Conservation (phyloP, 2,329 filamentous ascomycete genomes). For the Claviceps citrina region DNA sequence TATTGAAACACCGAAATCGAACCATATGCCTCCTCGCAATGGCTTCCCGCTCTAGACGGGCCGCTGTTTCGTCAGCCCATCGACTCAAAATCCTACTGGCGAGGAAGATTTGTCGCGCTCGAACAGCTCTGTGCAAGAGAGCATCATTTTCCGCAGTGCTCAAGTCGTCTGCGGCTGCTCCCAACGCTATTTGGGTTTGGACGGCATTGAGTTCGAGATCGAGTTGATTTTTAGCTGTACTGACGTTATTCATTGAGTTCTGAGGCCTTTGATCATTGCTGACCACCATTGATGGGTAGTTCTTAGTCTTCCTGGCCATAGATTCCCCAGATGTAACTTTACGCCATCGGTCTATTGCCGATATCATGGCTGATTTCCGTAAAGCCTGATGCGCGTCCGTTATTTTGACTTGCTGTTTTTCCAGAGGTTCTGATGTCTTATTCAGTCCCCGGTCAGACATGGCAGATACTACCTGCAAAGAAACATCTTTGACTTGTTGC, state of each 20-base stretch:
- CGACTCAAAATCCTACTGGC: constrained; percentile 23
- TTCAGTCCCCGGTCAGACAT: not conserved
- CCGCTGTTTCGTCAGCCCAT: constrained; percentile 51
- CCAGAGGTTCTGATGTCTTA: not conserved
- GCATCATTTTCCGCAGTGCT: constrained; percentile 8
- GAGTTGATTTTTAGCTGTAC: not conserved
- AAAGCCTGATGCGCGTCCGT: not conserved
- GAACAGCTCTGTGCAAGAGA: constrained; percentile 36
- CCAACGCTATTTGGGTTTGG: not conserved
- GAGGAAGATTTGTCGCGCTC: constrained; percentile 50
- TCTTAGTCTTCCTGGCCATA: not conserved
- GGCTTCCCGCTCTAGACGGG: constrained; percentile 50
- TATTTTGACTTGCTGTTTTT: not conserved
- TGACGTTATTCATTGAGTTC: not conserved
- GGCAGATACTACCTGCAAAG: not conserved
- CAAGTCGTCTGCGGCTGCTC: not conserved
- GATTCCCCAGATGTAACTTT: not conserved
- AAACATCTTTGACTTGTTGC: not conserved
- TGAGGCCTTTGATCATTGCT: not conserved
- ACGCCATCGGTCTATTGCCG: constrained; percentile 11
- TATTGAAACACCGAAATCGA: constrained; percentile 30
- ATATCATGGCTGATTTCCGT: constrained; percentile 5
- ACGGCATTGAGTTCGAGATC: not conserved
- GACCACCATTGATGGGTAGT: not conserved
- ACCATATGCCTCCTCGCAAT: constrained; percentile 57